phyloP scores from a whole-genome alignment of 208 protist species.

The Wallacemonas collosoma region DNA sequence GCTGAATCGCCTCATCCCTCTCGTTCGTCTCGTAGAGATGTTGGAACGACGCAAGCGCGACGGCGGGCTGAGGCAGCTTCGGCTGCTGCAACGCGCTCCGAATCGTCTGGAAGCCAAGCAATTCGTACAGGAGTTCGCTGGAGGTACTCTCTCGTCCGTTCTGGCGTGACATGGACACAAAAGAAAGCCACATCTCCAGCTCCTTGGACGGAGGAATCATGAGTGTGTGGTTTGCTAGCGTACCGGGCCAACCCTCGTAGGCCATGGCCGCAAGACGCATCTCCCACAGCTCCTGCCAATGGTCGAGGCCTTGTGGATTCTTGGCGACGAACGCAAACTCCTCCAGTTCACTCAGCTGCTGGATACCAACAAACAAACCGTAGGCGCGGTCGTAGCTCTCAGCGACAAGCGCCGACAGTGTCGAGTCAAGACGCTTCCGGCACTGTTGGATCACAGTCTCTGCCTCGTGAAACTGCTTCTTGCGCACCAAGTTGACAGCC shows the following conservation, averaged over 20 bases:
- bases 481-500: constrained; percentile 75
- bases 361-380: constrained; percentile 95
- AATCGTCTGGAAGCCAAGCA: constrained; percentile 80
- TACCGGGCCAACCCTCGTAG: constrained; percentile 97
- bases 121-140: constrained; percentile 88
- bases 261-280: constrained; percentile 85
- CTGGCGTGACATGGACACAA: constrained; percentile 94
- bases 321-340: constrained; percentile 92
- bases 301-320: constrained; percentile 58
- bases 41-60: constrained; percentile 83
- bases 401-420: constrained; percentile 95
- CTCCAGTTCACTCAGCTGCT: constrained; percentile 99
- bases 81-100: constrained; percentile 50
- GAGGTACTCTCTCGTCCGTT: constrained; percentile 83
- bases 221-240: constrained; percentile 96
- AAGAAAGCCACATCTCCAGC: constrained; percentile 97
- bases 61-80: constrained; percentile 60
- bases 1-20: constrained; percentile 61
- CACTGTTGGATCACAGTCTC: constrained; percentile 83
- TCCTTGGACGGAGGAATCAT: constrained; percentile 94
- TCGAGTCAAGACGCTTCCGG: constrained; percentile 92
- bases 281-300: constrained; percentile 91
- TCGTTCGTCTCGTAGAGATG: constrained; percentile 87
- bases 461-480: constrained; percentile 80
- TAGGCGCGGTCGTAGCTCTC: constrained; percentile 99